These are phyloP conservation scores for Lepiota brunneoincarnata DNA, from an alignment of 768 basidiomycete genomes.

Conservation along the genomic window DNA sequence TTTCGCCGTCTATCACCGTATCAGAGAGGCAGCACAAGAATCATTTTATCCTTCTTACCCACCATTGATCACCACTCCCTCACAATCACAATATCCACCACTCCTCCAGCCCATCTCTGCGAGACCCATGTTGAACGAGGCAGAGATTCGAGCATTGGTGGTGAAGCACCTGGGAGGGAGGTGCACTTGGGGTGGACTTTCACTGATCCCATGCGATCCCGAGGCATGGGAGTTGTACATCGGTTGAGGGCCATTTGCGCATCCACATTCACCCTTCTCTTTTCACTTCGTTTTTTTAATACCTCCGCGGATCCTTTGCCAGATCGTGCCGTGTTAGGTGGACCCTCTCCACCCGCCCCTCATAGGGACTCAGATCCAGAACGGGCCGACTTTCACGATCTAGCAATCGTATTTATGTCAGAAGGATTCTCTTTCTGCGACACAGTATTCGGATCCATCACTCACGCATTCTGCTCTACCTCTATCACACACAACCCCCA, in stretches of 20 bases:
- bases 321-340: background rate
- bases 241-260: background rate
- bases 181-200: background rate
- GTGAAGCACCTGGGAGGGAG: background rate
- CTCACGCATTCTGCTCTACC: background rate
- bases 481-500: background rate
- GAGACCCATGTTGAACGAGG: background rate
- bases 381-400: background rate
- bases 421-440: background rate
- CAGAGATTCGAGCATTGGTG: conserved; percentile 3
- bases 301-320: background rate
- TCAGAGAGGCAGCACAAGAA: conserved; percentile 1
- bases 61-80: background rate
- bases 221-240: conserved; percentile 7
- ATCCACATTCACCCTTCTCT: background rate
- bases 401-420: conserved; percentile 3
- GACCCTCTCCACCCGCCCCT: background rate
- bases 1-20: background rate
- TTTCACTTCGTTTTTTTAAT: background rate
- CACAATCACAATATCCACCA: background rate
- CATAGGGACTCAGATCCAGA: background rate
- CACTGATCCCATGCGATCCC: background rate
- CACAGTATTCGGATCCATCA: background rate
- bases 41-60: background rate
- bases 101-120: background rate